Evolutionary conservation across 306 rosid species (phyloP).

Genomic region (Medicago ruthenica): DNA sequence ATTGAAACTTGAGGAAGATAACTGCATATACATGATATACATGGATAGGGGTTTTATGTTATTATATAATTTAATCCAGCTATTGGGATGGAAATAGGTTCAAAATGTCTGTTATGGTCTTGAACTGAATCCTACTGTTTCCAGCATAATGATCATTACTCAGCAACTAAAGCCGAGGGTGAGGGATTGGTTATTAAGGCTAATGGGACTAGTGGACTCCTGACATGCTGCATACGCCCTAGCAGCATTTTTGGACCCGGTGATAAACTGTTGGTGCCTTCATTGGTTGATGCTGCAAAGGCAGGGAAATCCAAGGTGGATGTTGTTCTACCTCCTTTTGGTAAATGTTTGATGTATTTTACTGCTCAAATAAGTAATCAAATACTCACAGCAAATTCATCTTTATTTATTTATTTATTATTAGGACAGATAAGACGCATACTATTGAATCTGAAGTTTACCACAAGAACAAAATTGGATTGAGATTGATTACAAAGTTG

Average conservation of each 20-base stretch:
- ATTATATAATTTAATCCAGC: constrained; percentile 2
- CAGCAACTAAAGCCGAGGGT: constrained; percentile 92
- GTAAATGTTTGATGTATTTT: constrained; percentile 7
- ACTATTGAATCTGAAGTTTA: constrained; percentile 31
- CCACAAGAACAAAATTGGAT: constrained; percentile 36
- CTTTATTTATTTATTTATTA: neutral
- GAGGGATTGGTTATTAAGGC: constrained; percentile 82
- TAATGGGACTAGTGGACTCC: constrained; percentile 78
- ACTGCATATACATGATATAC: neutral
- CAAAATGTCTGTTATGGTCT: constrained; percentile 25
- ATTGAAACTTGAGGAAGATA: neutral
- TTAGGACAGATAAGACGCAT: neutral
- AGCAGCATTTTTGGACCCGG: constrained; percentile 98
- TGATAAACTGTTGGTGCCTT: constrained; percentile 83
- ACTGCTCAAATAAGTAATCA: constrained; percentile 11
- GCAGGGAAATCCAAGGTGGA: constrained; percentile 91
- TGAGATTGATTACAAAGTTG: neutral
- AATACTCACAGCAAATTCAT: constrained; percentile 15
- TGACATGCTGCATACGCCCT: constrained; percentile 94
- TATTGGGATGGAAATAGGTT: constrained; percentile 3
- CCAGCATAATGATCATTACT: constrained; percentile 91
- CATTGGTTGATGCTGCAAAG: constrained; percentile 76
- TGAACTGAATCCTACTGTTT: constrained; percentile 41
- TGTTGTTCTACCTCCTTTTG: constrained; percentile 25
- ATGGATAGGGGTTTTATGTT: neutral